phyloP scores from a whole-genome alignment of 441 rosid genomes.

The Erodium texanum region DNA sequence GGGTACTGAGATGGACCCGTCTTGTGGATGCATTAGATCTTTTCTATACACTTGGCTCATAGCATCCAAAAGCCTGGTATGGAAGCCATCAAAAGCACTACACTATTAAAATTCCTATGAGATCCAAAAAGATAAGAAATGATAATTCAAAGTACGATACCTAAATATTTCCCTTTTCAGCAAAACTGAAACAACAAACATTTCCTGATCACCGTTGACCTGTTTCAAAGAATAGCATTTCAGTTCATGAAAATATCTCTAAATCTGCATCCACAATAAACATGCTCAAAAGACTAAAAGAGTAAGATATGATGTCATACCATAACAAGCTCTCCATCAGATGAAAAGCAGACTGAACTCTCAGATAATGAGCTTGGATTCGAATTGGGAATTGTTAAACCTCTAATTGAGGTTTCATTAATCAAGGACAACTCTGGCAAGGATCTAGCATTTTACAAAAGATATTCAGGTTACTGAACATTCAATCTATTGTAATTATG shows the following conservation, averaged over 20 bases:
- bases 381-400: conserved; percentile 42
- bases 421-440: conserved; percentile 66
- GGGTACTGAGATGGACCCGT: conserved; percentile 26
- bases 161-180: conserved; percentile 51
- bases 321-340: conserved; percentile 71
- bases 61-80: conserved; percentile 46
- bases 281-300: conserved; percentile 11
- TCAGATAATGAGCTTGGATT: conserved; percentile 40
- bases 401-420: conserved; percentile 59
- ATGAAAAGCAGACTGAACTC: conserved; percentile 48
- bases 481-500: neutral
- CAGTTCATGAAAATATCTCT: conserved; percentile 7
- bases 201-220: conserved; percentile 78
- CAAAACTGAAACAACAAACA: conserved; percentile 48
- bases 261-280: conserved; percentile 3
- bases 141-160: conserved; percentile 19
- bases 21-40: conserved; percentile 32
- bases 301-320: conserved; percentile 28
- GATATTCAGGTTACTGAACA: conserved; percentile 6
- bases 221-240: conserved; percentile 21
- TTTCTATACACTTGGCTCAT: conserved; percentile 53
- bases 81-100: neutral
- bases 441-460: conserved; percentile 38
- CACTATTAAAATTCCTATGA: neutral
- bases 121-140: neutral